Evolutionary conservation across 169 alveolate species (phyloP).

Genomic region (Plasmodium berghei): DNA sequence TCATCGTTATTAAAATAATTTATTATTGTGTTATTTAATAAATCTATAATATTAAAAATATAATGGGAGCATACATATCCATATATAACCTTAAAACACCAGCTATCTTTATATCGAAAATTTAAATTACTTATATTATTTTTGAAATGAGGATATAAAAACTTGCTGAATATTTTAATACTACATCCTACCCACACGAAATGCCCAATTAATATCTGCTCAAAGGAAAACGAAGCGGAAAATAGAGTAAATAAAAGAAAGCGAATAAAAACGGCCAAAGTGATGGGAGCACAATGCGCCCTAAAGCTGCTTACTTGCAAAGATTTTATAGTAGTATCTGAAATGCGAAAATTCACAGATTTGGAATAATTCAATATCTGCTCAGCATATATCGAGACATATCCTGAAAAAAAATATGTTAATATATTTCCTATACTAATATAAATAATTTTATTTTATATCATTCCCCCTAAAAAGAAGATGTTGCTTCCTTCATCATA

Average conservation of each 20-base stretch:
- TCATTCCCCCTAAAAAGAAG: too few species aligned
- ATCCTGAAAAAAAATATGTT: conserved; percentile 17
- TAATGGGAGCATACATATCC: conserved; percentile 62
- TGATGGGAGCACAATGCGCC: neutral
- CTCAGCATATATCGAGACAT: conserved; percentile 56
- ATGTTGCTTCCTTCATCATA: too few species aligned
- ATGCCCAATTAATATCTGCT: conserved; percentile 58
- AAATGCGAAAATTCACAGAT: neutral
- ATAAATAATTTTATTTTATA: neutral
- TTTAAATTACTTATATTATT: conserved; percentile 53
- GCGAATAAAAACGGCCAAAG: neutral
- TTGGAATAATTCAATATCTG: conserved; percentile 14
- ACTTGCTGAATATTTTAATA: conserved; percentile 1
- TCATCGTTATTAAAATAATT: conserved; percentile 25
- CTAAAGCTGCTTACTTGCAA: conserved; percentile 26
- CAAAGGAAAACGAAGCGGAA: neutral
- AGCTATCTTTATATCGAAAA: conserved; percentile 41
- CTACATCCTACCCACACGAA: conserved; percentile 73
- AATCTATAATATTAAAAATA: conserved; percentile 42
- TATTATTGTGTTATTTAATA: conserved; percentile 37
- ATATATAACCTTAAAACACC: conserved; percentile 48
- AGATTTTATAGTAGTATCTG: conserved; percentile 44
- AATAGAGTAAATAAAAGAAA: neutral
- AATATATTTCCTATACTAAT: neutral
- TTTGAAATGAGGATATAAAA: conserved; percentile 56